Evolutionary conservation across 192 early-diverging fungal species (phyloP).

Genomic region (Podila minutissima): DNA sequence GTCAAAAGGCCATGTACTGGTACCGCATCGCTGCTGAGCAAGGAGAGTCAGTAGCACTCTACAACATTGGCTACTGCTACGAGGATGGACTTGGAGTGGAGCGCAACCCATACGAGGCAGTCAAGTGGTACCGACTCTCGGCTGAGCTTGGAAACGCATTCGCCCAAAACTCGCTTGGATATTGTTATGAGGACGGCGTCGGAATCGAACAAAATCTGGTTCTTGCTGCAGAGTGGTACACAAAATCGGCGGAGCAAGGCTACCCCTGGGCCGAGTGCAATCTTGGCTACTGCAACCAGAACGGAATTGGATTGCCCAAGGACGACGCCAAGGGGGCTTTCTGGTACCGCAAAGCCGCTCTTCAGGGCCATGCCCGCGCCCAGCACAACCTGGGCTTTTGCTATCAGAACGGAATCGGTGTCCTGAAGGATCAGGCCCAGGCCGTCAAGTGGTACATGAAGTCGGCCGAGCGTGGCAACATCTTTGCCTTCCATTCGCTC

Average conservation of each 20-base stretch:
- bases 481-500: conserved; percentile 67
- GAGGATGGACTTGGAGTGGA: conserved; percentile 70
- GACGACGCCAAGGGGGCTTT: conserved; percentile 63
- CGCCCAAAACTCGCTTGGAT: conserved; percentile 87
- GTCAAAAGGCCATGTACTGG: conserved; percentile 73
- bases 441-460: conserved; percentile 67
- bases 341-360: conserved; percentile 76
- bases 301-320: conserved; percentile 67
- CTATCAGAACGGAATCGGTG: conserved; percentile 87
- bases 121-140: conserved; percentile 72
- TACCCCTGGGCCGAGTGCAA: conserved; percentile 79
- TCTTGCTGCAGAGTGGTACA: conserved; percentile 70
- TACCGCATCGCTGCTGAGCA: conserved; percentile 68
- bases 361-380: conserved; percentile 71
- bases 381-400: conserved; percentile 84
- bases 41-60: conserved; percentile 69
- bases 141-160: conserved; percentile 84
- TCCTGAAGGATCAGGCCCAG: conserved; percentile 59
- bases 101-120: conserved; percentile 59
- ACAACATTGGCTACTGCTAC: conserved; percentile 73
- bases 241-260: conserved; percentile 65
- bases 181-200: conserved; percentile 86
- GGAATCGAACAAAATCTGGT: conserved; percentile 67
- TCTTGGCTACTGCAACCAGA: conserved; percentile 80
- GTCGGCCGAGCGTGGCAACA: conserved; percentile 65